Evolutionary conservation across 129 eudicot genomes (phyloP), one percentile per base, ranked within the genome.

Genomic region (Flaveria trinervia): DNA sequence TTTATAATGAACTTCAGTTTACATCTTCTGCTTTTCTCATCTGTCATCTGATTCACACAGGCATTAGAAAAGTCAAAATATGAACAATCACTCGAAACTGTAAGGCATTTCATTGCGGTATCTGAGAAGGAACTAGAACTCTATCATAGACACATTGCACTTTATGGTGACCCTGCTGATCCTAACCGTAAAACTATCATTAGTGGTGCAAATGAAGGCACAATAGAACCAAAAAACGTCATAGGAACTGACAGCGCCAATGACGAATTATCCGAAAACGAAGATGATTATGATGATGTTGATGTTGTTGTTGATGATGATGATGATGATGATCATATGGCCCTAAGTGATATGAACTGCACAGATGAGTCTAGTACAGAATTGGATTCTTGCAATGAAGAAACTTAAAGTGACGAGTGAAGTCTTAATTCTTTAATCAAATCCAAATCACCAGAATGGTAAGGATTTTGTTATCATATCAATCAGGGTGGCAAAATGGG

Each of bases 61-160:
- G 97, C 97, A 46, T 65, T 87, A 73, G 97, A 94, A 69, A 94
- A 94, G 89, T 91, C 97, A 3, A 94, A 89, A 79, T 94, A 94
- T 55, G 97, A 91, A 84, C 99, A 94, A 72, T 94, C 99, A 15
- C 90, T 91, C 5, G 99, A 91, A 77, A 65, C 97, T 26, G 96
- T 92, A 69, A 86, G 96, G 46, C 96, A 84, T 43, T 91, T 89
- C 85, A 94, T 94, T 79, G 89, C 90, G 56, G 77, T 89, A 50
- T 74, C 92, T 61, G 96, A 91, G 86, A 91, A 94, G 78, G 97
- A 94, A 83, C 85, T 94, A 26, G 94, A 91, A 78, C 84, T 93
- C 11, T 93, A 91, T 82, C 83, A 89, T 78, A 83, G 91, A 77
- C 98, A 93, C 77, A 68, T 87, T 62, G 96, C 93, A 22, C 96